A percentile compares a stretch with the other conserved stretches of the same genome.
phyloP scores from a whole-genome alignment of 2,329 filamentous ascomycete species.

The Ophiostoma himal-ulmi region DNA sequence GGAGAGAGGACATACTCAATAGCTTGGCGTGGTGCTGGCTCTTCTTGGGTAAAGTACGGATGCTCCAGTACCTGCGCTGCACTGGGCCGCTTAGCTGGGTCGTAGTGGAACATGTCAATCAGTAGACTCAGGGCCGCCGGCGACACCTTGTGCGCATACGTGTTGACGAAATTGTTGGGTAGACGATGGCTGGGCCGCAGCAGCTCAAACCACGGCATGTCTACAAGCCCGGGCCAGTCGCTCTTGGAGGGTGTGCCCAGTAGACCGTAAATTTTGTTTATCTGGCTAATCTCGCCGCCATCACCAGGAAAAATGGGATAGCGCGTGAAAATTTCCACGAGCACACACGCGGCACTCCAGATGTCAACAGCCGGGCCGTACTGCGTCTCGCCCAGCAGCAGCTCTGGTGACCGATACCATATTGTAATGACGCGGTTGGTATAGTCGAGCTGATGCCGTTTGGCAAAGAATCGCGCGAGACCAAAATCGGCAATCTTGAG shows the following conservation, averaged over 20 bases:
- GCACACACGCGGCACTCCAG: conserved; percentile 95
- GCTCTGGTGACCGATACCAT: conserved; percentile 89
- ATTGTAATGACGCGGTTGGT: conserved; percentile 98
- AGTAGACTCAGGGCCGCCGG: conserved; percentile 79
- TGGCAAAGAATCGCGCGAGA: conserved; percentile 91
- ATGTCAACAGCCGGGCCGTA: conserved; percentile 89
- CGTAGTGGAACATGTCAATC: conserved; percentile 78
- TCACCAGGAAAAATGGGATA: conserved; percentile 94
- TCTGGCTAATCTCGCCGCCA: conserved; percentile 88
- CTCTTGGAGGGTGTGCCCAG: conserved; percentile 78
- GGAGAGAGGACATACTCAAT: conserved; percentile 58
- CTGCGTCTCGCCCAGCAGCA: conserved; percentile 83
- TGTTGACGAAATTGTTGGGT: conserved; percentile 71
- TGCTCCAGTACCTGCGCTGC: conserved; percentile 81
- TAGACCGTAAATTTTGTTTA: conserved; percentile 93
- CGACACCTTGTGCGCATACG: conserved; percentile 71
- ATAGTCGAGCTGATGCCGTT: conserved; percentile 85
- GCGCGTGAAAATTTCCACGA: conserved; percentile 92
- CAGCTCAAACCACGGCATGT: conserved; percentile 96
- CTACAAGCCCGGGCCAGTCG: conserved; percentile 84
- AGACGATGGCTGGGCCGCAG: conserved; percentile 70
- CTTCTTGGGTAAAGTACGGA: conserved; percentile 79
- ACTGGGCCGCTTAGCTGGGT: conserved; percentile 75
- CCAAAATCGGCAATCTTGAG: conserved; percentile 96
- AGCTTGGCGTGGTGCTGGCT: conserved; percentile 69